These are phyloP conservation scores for Sclerotinia nivalis DNA, from an alignment of 2,329 filamentous ascomycete species.

Conservation along the genomic window DNA sequence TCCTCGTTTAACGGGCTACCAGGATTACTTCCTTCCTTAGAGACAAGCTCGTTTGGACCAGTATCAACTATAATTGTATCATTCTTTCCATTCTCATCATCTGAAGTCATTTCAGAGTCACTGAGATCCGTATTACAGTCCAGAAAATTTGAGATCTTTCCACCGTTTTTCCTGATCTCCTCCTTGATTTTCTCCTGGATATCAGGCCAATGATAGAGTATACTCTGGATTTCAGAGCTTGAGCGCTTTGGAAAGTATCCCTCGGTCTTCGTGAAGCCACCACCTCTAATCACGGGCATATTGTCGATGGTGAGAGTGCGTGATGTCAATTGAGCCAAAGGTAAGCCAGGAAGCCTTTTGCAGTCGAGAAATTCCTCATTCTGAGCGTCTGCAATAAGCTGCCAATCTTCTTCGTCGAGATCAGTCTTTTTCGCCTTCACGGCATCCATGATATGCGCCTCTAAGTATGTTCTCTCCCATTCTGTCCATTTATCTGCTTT, in stretches of 20 bases:
- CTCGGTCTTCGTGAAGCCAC: neutral
- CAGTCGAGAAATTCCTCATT: neutral
- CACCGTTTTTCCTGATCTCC: neutral
- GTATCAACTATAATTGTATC: neutral
- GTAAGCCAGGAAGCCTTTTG: neutral
- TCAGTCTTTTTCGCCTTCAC: neutral
- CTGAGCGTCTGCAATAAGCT: neutral
- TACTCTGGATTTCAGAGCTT: neutral
- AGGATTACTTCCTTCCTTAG: neutral
- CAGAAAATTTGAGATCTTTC: neutral
- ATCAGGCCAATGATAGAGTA: slow-evolving; percentile 16
- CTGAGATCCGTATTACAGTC: slow-evolving; percentile 10
- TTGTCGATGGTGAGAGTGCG: slow-evolving; percentile 10
- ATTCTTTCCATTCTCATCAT: neutral
- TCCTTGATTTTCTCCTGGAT: slow-evolving; percentile 2
- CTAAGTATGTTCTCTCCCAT: neutral
- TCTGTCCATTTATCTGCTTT: slow-evolving; percentile 15
- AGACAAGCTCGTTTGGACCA: neutral
- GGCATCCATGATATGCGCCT: neutral
- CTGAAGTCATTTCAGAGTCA: neutral
- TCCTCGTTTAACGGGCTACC: neutral
- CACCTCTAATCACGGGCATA: neutral
- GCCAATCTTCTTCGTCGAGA: neutral
- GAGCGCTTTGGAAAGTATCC: slow-evolving; percentile 6
- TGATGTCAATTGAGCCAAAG: neutral